Evolutionary conservation across 257 asterid species (phyloP), one percentile per base, ranked within the genome.

Genomic region (Mentha longifolia): DNA sequence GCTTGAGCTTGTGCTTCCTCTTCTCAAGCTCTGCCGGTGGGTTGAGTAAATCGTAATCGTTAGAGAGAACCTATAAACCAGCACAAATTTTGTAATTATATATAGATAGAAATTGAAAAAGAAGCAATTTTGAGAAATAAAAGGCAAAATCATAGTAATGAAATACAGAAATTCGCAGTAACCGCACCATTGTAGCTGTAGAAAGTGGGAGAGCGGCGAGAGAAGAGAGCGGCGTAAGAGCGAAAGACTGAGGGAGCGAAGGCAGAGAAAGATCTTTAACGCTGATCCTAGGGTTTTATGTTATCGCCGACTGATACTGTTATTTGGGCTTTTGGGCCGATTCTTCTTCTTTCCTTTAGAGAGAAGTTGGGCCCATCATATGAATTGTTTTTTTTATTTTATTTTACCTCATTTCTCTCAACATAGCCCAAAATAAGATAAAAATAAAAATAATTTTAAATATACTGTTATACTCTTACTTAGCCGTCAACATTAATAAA

Each of bases 1-100:
- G 88, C 87, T 86, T 89, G 65, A 86, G 91, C 83, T 89, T 89
- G 77, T 88, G 92, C 85, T 88, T 88, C 82, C 83, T 88, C 86
- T 89, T 86, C 83, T 89, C 96, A 46, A 85, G 77, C 68, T 89
- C 89, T 50, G 86, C 85, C 28, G 90, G 85, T 9, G 95, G 92
- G 80, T 88, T 84, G 59, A 86, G 82, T 86, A 86, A 68, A 78
- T 86, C 90, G 39, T 66, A 17, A 19, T 84, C 92, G 74, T 88
- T 86, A 1, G 92, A 77, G 28, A 84, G 90, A 72, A 67, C 87
- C 92, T 88, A 47, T 3, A 25, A 7, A 51, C 0, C n/a, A 52
- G 7, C 45, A 62, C 11, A 9, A 60, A 43, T 30, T 11, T 7
- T 17, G 57, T 16, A 17, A 12, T 41, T 1, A 5, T 6, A 5